These are phyloP conservation scores for Prunus yedoensis DNA, from an alignment of 331 rosid genomes.

Conservation along the genomic window DNA sequence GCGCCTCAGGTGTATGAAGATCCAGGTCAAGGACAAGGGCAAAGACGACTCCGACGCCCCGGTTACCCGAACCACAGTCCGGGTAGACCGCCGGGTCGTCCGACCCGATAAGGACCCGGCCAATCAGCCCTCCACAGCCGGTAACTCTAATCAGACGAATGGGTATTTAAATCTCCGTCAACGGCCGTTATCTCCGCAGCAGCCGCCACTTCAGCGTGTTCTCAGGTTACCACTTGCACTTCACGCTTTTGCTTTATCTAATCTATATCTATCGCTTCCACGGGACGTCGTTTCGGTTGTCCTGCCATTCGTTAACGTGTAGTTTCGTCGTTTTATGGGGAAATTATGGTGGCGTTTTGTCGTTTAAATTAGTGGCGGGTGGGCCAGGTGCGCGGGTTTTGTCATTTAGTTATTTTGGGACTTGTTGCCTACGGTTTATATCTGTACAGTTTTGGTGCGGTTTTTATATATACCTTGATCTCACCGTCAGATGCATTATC, in stretches of 20 bases:
- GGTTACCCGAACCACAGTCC: conserved; percentile 70
- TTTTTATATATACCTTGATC: neutral
- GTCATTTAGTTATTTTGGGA: neutral
- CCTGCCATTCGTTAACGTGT: neutral
- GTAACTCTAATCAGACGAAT: conserved; percentile 28
- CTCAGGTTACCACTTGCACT: conserved; percentile 31
- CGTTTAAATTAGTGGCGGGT: conserved; percentile 14
- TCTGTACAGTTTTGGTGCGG: neutral
- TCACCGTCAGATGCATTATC: neutral
- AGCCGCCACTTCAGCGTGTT: conserved; percentile 49
- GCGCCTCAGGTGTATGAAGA: conserved; percentile 88
- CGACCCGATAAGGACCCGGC: conserved; percentile 62
- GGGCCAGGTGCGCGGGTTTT: neutral
- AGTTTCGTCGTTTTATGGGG: neutral
- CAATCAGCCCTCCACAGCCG: conserved; percentile 30
- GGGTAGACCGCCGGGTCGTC: conserved; percentile 75
- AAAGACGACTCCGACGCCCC: conserved; percentile 46
- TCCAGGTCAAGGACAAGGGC: conserved; percentile 63
- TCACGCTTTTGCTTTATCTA: neutral
- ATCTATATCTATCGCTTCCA: neutral
- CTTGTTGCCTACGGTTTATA: neutral
- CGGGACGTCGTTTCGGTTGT: neutral
- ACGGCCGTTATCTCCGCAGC: conserved; percentile 68
- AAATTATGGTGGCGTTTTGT: neutral
- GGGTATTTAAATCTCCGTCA: conserved; percentile 84